phyloP scores from a whole-genome alignment of 371 early-diverging fungal genomes.

The Capillidium rhysosporum region DNA sequence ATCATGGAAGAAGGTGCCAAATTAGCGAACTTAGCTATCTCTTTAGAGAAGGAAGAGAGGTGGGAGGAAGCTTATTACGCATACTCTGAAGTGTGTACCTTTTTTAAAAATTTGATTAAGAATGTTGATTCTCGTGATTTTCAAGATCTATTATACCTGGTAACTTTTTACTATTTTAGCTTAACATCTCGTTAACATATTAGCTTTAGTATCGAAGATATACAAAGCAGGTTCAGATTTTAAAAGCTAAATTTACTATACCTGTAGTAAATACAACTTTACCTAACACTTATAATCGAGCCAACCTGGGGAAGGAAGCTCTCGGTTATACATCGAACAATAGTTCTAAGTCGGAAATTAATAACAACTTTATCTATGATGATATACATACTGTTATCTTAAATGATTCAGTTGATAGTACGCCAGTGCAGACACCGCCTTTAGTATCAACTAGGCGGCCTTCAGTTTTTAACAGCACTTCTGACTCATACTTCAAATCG shows the following conservation, averaged over 20 bases:
- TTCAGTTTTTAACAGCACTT: too few species aligned
- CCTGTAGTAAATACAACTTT: too few species aligned
- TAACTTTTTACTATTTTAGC: neutral
- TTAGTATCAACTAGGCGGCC: too few species aligned
- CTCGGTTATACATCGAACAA: too few species aligned
- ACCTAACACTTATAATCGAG: neutral
- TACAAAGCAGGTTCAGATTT: neutral
- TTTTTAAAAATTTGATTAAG: neutral
- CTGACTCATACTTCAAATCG: too few species aligned
- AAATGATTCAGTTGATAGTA: too few species aligned
- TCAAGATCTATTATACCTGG: neutral
- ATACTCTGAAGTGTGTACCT: conserved; percentile 1
- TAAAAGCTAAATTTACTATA: neutral
- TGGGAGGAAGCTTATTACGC: neutral
- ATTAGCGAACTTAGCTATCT: neutral
- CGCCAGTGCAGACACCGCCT: too few species aligned
- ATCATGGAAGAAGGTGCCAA: conserved; percentile 2
- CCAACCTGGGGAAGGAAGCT: neutral
- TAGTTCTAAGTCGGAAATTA: too few species aligned
- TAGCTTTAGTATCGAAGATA: neutral
- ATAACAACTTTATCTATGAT: too few species aligned
- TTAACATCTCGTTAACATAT: neutral
- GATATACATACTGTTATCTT: too few species aligned
- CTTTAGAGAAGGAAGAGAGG: neutral
- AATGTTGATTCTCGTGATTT: neutral